These are phyloP conservation scores for Ophiostoma montium DNA, from an alignment of 2,329 filamentous ascomycete species.

Conservation along the genomic window DNA sequence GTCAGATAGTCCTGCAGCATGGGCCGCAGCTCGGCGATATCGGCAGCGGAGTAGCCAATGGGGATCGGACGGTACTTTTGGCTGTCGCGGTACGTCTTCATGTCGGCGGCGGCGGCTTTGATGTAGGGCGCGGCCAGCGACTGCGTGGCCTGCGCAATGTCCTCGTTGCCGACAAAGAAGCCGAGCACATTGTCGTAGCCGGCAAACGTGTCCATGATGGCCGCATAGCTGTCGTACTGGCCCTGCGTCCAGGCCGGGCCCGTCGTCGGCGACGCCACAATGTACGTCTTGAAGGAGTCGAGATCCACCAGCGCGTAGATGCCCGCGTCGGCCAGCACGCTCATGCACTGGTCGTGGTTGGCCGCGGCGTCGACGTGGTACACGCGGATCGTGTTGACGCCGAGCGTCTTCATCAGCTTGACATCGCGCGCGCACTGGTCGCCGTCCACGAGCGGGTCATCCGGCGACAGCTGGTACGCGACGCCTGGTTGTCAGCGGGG, in stretches of 20 bases:
- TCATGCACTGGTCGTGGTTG: conserved; percentile 71
- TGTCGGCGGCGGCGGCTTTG: conserved; percentile 66
- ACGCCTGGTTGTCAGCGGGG: conserved; percentile 38
- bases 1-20: conserved; percentile 60
- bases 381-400: conserved; percentile 72
- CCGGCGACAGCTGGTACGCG: conserved; percentile 49
- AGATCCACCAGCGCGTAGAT: conserved; percentile 80
- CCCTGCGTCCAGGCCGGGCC: conserved; percentile 57
- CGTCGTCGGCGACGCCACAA: conserved; percentile 40
- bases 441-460: conserved; percentile 63
- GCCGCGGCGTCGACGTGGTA: conserved; percentile 67
- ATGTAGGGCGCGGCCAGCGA: conserved; percentile 62
- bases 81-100: conserved; percentile 65
- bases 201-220: conserved; percentile 65
- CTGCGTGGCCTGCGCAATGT: conserved; percentile 49
- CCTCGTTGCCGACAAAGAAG: conserved; percentile 82
- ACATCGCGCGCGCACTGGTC: conserved; percentile 67
- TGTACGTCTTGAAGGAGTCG: conserved; percentile 59
- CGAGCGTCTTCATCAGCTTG: conserved; percentile 62
- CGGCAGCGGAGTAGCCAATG: conserved; percentile 75
- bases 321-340: conserved; percentile 59
- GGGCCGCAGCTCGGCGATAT: conserved; percentile 55
- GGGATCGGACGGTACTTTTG: conserved; percentile 72
- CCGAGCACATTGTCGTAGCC: conserved; percentile 68
- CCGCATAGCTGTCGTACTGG: conserved; percentile 53